A percentile compares a stretch with the other conserved stretches of the same genome.
Evolutionary conservation across 1,284 basidiomycete genomes (phyloP).

Genomic region (Afroboletus lepidellus): DNA sequence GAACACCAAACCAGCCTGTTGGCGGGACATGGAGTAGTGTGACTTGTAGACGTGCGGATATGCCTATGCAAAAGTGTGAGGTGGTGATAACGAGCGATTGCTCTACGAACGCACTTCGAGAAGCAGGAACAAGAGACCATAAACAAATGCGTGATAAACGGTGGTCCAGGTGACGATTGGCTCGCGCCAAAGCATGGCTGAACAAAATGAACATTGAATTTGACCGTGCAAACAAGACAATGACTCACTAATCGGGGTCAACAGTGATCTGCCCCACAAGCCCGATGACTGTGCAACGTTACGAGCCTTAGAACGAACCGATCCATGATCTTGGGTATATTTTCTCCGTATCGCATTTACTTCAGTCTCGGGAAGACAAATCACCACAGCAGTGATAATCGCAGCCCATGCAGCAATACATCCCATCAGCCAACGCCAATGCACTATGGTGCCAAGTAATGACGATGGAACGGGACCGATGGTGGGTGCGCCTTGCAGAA

Average conservation of each 20-base stretch:
- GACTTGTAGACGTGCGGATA: slow-evolving; percentile 26
- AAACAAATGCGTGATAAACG: slow-evolving; percentile 26
- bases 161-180: slow-evolving; percentile 29
- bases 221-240: not conserved
- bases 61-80: slow-evolving; percentile 14
- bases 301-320: not conserved
- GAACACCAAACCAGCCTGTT: slow-evolving; percentile 24
- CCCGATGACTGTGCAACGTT: not conserved
- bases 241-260: slow-evolving; percentile 24
- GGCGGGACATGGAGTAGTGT: slow-evolving; percentile 25
- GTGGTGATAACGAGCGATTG: not conserved
- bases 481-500: slow-evolving; percentile 29
- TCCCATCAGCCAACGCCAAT: slow-evolving; percentile 29
- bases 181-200: slow-evolving; percentile 24
- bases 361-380: slow-evolving; percentile 27
- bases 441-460: slow-evolving; percentile 20
- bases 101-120: slow-evolving; percentile 18
- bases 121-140: slow-evolving; percentile 27
- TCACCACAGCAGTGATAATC: slow-evolving; percentile 14
- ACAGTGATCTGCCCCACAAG: slow-evolving; percentile 19
- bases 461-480: slow-evolving; percentile 29
- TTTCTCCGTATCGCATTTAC: slow-evolving; percentile 19
- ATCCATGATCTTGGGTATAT: slow-evolving; percentile 5
- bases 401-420: slow-evolving; percentile 21
- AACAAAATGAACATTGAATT: not conserved